phyloP scores from a whole-genome alignment of 2,329 filamentous ascomycete genomes.

The Fusarium sp. region DNA sequence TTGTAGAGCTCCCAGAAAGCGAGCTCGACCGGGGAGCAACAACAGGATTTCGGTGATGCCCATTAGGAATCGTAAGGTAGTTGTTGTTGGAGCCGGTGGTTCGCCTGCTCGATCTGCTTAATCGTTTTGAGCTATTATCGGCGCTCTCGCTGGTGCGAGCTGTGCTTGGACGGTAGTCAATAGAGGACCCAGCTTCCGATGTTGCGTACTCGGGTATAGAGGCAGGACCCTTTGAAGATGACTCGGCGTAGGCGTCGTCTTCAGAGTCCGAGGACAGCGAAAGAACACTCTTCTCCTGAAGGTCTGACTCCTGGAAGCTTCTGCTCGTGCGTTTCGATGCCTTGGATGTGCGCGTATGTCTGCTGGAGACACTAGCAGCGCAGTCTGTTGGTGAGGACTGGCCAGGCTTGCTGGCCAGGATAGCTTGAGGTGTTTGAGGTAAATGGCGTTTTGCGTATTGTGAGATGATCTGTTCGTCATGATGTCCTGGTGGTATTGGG shows the following conservation, averaged over 20 bases:
- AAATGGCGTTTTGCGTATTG: conserved; percentile 48
- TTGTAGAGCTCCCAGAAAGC: conserved; percentile 47
- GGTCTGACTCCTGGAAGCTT: conserved; percentile 66
- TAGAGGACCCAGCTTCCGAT: conserved; percentile 46
- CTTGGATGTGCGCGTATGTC: conserved; percentile 69
- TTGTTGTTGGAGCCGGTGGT: conserved; percentile 61
- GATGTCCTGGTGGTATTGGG: conserved; percentile 28
- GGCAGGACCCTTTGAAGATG: conserved; percentile 44
- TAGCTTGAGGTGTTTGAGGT: conserved; percentile 44
- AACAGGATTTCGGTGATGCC: conserved; percentile 33
- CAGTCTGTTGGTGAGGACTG: conserved; percentile 58
- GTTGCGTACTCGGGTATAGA: conserved; percentile 48
- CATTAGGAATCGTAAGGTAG: conserved; percentile 59
- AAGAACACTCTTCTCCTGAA: conserved; percentile 69
- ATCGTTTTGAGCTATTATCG: conserved; percentile 46
- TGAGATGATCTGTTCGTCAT: conserved; percentile 46
- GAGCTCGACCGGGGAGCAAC: conserved; percentile 46
- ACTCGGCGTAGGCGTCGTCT: conserved; percentile 54
- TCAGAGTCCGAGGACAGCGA: conserved; percentile 73
- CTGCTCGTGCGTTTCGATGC: conserved; percentile 64
- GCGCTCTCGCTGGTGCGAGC: conserved; percentile 46
- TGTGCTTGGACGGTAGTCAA: conserved; percentile 42
- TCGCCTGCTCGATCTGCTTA: conserved; percentile 57
- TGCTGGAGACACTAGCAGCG: conserved; percentile 68
- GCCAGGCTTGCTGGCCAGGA: conserved; percentile 41